Base-by-base conservation (phyloP, 108 stramenopile species). In the Nannochloropsis granulata region DNA sequence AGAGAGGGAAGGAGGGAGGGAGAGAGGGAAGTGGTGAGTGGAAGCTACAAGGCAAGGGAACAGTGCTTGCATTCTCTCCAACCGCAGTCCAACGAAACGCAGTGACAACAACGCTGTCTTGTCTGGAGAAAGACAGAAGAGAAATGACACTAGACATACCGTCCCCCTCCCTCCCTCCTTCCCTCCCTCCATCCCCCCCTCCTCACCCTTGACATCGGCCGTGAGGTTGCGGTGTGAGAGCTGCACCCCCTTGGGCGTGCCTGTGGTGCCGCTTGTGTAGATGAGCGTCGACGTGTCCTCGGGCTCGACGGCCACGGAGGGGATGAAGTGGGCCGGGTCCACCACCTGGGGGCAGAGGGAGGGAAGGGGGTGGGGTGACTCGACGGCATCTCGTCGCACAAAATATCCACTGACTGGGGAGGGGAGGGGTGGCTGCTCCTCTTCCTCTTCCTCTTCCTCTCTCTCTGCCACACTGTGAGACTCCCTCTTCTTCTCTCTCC, bases 211-310 rank as follows among this genome's bases (percentile, higher is more conserved):
- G 12, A 82, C 24, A 13, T 26, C 82, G 21, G 89, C 84, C 25
- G 93, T 87, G 44, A 97, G 85, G 86, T 95, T 95, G n/a, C 84
- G 71, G 90, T 95, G 94, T 12, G 90, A 91, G 81, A 96, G 85
- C 85, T 91, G 91, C 12, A 94, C 94, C 24, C 95, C 96, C 84
- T 97, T 97, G 16, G 95, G 93, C 25, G 93, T 78, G 43, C 96
- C 96, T 21, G 96, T 97, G 11, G 96, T 97, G 21, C 96, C 96
- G 71, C 92, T 93, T 10, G 94, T 94, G 84, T 94, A 97, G 12
- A 94, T 94, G 13, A 97, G 83, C 83, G 93, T 92, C 8, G 86
- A 85, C 13, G 94, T 90, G 13, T 81, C 82, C 34, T 93, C 90
- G 83, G 93, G 87, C 44, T 34, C 34, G 2, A 82, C 84, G 8